Evolutionary conservation across 176 grass and related monocot species (phyloP), one percentile per base, ranked within the genome.

Genomic region (Lolium perenne): DNA sequence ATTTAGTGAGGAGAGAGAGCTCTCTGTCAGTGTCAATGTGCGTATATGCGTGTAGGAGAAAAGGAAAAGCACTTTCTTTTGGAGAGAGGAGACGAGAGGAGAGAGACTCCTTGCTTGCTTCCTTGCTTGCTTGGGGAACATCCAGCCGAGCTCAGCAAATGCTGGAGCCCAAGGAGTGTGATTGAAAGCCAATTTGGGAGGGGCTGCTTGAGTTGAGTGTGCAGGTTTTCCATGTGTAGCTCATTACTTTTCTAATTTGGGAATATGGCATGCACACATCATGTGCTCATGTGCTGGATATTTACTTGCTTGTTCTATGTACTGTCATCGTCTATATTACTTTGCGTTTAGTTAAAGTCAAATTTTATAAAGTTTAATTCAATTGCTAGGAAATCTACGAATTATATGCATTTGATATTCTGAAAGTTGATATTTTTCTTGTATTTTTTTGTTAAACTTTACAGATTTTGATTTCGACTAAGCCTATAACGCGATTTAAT

Each of bases 181-280:
- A 35, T 57, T 65, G 68, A 66, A 71, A 63, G 29, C 83, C 45
- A 83, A 77, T 78, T 87, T 66, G 87, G 74, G 86, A 63, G 79
- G 5, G 23, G 78, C 48, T 78, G 51, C 62, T 41, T 23, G 14
- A 46, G 26, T 38, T 14, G 13, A 6, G 29, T 40, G 80, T 25
- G 73, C 69, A 43, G 63, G 13, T 63, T 81, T 63, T 18, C 55
- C 74, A 68, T 76, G 57, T 32, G 68, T 71, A 78, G 21, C 82
- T 74, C 56, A 32, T 81, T 84, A 67, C 66, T 55, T 82, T 69
- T 54, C 83, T 50, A 26, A 4, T 82, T 78, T 78, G 32, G 71
- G 78, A 38, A 73, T n/a, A 62, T 63, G 76, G 20, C 20, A 40
- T 35, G 32, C 11, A 60, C 11, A 60, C 13, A 71, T 59, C 8